Evolutionary conservation across 108 stramenopile species (phyloP).

Genomic region (Bacterosira constricta): DNA sequence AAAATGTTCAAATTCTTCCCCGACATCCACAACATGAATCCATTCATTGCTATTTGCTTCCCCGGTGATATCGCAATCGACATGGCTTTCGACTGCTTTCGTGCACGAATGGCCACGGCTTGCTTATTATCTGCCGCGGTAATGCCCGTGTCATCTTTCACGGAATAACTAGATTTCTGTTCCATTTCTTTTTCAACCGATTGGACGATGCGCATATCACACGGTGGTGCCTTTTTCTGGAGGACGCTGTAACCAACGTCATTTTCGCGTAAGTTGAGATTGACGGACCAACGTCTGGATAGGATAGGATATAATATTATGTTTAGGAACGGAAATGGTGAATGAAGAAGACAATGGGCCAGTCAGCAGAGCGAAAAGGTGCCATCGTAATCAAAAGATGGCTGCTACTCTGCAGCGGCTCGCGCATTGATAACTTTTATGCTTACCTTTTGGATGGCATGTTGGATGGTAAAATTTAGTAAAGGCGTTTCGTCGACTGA

Average conservation of each 20-base stretch:
- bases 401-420: too few relatives aligned
- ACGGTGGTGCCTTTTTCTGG: slow-evolving; percentile 32
- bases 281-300: slow-evolving; percentile 56
- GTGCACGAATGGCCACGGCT: slow-evolving; percentile 57
- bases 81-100: slow-evolving; percentile 80
- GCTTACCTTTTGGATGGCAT: too few relatives aligned
- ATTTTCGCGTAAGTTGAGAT: slow-evolving; percentile 54
- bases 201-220: slow-evolving; percentile 45
- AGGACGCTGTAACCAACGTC: slow-evolving; percentile 48
- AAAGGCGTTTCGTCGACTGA: too few relatives aligned
- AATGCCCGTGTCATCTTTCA: slow-evolving; percentile 27
- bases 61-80: slow-evolving; percentile 87
- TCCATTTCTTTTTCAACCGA: slow-evolving; percentile 40
- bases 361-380: too few relatives aligned
- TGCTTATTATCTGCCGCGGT: slow-evolving; percentile 48
- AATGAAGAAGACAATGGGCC: neutral
- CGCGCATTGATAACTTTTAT: too few relatives aligned
- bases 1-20: slow-evolving; percentile 92
- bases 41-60: slow-evolving; percentile 89
- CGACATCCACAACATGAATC: slow-evolving; percentile 97
- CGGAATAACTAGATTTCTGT: slow-evolving; percentile 33
- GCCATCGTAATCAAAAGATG: too few relatives aligned
- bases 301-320: neutral
- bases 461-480: too few relatives aligned
- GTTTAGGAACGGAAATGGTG: neutral